These are phyloP conservation scores for Amanita molliuscula DNA, from an alignment of 768 basidiomycete genomes.

Conservation along the genomic window DNA sequence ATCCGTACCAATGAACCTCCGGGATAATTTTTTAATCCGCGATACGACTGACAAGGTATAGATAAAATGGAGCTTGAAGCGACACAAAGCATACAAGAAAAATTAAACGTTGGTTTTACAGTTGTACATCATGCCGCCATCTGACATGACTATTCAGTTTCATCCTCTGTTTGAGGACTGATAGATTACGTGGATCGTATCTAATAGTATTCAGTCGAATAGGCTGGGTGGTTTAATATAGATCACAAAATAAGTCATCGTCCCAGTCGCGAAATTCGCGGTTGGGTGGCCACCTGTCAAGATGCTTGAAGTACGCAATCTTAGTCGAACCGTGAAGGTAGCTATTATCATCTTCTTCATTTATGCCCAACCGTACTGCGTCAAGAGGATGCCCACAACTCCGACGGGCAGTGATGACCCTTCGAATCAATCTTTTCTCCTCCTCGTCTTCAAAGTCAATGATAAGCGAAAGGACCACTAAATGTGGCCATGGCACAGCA, in stretches of 20 bases:
- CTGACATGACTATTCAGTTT: slow-evolving; percentile 23
- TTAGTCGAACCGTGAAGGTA: slow-evolving; percentile 11
- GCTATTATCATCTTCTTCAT: slow-evolving; percentile 11
- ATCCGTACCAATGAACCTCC: background rate
- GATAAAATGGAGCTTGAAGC: slow-evolving; percentile 4
- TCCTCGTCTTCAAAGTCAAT: slow-evolving; percentile 14
- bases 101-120: background rate
- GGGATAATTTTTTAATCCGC: background rate
- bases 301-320: slow-evolving; percentile 16
- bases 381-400: slow-evolving; percentile 17
- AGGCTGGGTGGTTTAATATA: background rate
- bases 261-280: slow-evolving; percentile 19
- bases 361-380: slow-evolving; percentile 19
- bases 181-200: background rate
- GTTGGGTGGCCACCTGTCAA: slow-evolving; percentile 22
- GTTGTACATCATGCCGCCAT: background rate
- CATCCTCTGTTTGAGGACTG: slow-evolving; percentile 44
- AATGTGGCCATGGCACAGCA: slow-evolving; percentile 23
- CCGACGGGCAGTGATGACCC: slow-evolving; percentile 16
- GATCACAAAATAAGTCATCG: slow-evolving; percentile 18
- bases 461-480: slow-evolving; percentile 22
- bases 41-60: background rate
- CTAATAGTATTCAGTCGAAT: background rate
- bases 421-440: slow-evolving; percentile 16
- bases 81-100: slow-evolving; percentile 21